Conservation (phyloP, 441 rosid genomes). For the Arabidopsis lyrata region DNA sequence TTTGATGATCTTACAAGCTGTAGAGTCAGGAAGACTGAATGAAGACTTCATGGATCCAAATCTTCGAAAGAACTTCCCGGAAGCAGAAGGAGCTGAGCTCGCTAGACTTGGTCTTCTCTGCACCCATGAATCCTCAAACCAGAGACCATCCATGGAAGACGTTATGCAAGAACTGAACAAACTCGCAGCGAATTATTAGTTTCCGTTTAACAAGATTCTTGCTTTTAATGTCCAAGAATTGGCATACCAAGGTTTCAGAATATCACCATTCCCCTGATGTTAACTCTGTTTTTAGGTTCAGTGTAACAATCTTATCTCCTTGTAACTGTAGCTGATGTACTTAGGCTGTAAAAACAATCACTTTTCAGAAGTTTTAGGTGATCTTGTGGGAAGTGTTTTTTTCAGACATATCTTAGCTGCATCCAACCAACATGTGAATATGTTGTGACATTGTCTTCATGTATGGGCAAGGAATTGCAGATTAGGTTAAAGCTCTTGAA, state of each 20-base stretch:
- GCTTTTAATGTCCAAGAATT: conserved; percentile 44
- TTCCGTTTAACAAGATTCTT: conserved; percentile 4
- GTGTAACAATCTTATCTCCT: conserved; percentile 37
- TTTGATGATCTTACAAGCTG: conserved; percentile 52
- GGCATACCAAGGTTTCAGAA: conserved; percentile 29
- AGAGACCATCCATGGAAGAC: conserved; percentile 72
- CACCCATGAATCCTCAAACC: conserved; percentile 72
- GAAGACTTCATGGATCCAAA: conserved; percentile 72
- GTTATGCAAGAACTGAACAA: conserved; percentile 65
- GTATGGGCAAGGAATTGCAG: conserved; percentile 12
- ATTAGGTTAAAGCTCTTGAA: background rate
- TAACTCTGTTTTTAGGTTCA: conserved; percentile 31
- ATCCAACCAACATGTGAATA: conserved; percentile 21
- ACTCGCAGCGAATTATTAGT: conserved; percentile 40
- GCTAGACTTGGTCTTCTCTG: conserved; percentile 71
- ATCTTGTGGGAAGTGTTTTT: conserved; percentile 18
- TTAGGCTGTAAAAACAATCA: conserved; percentile 42
- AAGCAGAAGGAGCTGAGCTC: conserved; percentile 68
- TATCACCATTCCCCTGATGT: conserved; percentile 22
- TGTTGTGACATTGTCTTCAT: conserved; percentile 31
- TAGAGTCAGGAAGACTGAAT: conserved; percentile 55
- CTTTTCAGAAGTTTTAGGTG: conserved; percentile 17
- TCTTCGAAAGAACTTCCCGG: conserved; percentile 62
- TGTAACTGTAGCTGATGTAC: conserved; percentile 43
- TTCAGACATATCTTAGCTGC: conserved; percentile 2